Evolutionary conservation across 768 basidiomycete genomes (phyloP).

Genomic region (Boletus pseudopeckii): DNA sequence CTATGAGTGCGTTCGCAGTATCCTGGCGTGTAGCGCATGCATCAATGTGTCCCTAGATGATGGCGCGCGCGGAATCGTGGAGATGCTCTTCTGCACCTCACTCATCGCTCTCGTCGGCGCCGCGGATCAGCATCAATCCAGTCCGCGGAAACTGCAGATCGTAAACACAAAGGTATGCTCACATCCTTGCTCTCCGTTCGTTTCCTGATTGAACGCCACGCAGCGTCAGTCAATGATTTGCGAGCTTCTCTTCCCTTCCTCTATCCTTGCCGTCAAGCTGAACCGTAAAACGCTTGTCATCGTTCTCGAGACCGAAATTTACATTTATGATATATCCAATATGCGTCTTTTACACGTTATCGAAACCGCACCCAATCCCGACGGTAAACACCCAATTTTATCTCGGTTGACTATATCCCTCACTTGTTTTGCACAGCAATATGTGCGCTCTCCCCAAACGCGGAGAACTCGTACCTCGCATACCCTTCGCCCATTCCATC

Average conservation of each 20-base stretch:
- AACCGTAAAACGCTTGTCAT: slow-evolving; percentile 97
- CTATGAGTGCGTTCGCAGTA: slow-evolving; percentile 71
- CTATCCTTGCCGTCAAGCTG: slow-evolving; percentile 95
- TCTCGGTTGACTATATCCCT: neutral
- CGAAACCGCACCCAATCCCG: slow-evolving; percentile 93
- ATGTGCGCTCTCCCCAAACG: slow-evolving; percentile 90
- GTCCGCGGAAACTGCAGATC: slow-evolving; percentile 92
- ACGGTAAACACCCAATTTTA: slow-evolving; percentile 51
- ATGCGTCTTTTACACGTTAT: slow-evolving; percentile 98
- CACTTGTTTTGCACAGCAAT: slow-evolving; percentile 57
- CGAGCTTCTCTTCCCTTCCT: slow-evolving; percentile 95
- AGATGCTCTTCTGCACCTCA: slow-evolving; percentile 99
- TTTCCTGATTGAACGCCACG: neutral
- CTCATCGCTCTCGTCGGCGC: slow-evolving; percentile 96
- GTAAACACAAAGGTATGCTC: slow-evolving; percentile 93
- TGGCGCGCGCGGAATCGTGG: slow-evolving; percentile 92
- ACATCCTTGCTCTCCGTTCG: neutral
- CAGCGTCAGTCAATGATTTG: slow-evolving; percentile 98
- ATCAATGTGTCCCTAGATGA: slow-evolving; percentile 55
- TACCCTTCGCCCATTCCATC: slow-evolving; percentile 95
- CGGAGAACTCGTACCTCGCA: slow-evolving; percentile 90
- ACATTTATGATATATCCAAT: slow-evolving; percentile 98
- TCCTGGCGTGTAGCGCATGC: neutral
- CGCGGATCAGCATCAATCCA: slow-evolving; percentile 86
- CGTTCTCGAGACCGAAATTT: slow-evolving; percentile 95